Conservation (phyloP, 2,329 filamentous ascomycete species). For the Arthrobotrys musiformis region DNA sequence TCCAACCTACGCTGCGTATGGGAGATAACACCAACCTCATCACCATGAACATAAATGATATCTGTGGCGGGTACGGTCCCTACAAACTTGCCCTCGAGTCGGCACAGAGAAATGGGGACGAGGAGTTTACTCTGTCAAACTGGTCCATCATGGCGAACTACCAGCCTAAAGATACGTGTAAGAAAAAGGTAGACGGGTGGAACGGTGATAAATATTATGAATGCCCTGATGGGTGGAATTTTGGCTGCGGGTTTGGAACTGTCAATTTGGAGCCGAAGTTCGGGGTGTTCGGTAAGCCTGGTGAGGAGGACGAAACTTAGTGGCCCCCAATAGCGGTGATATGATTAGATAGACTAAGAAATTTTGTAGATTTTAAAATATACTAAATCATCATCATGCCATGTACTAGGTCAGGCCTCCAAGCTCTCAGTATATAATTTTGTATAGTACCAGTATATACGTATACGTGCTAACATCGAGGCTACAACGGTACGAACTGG, state of each 20-base stretch:
- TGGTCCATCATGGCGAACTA: conserved; percentile 9
- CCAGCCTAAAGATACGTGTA: background rate
- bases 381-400: no score
- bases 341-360: background rate
- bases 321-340: no score
- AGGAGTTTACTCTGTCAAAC: background rate
- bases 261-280: background rate
- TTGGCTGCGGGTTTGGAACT: background rate
- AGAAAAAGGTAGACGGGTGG: background rate
- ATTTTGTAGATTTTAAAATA: no score
- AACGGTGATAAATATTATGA: background rate
- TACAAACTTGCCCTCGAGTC: background rate
- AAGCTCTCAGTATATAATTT: no score
- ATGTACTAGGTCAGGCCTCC: no score
- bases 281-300: background rate
- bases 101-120: background rate
- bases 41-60: background rate
- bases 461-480: no score
- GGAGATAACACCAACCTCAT: background rate
- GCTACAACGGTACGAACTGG: no score
- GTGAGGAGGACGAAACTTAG: no score
- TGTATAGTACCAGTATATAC: no score
- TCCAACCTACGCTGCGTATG: background rate
- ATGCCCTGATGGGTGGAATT: background rate
- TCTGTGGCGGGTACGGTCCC: background rate